Evolutionary conservation across 768 basidiomycete species (phyloP), one percentile per base, ranked within the genome.

Genomic region (Clavaria fumosa): DNA sequence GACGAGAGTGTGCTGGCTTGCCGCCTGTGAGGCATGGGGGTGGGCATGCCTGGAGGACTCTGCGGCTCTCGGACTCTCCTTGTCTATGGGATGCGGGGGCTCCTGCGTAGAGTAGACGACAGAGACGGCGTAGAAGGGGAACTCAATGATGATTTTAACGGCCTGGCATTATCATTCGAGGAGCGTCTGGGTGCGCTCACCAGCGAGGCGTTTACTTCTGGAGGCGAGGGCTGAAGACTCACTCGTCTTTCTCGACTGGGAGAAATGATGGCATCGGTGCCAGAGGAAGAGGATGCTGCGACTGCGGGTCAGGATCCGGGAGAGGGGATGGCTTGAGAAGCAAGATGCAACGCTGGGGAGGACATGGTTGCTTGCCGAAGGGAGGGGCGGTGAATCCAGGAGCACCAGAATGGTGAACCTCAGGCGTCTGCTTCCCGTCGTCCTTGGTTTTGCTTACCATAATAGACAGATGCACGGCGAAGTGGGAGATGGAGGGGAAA

Each of bases 321-420:
- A 23, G 73, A 70, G 35, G 69, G 66, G 35, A 65, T 49, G 23
- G 69, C 60, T 55, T 69, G 66, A 19, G 73, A 72, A 35, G 69
- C 69, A 39, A 77, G 64, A 48, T 78, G 75, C 31, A 85, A 55
- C 20, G 75, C 67, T 37, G 82, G 81, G 15, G 79, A 80, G 40
- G 81, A 84, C 63, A 78, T 66, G 33, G 82, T 79, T 26, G 70
- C 81, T 43, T 67, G 68, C 39, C 72, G 67, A 43, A 82, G 56
- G 24, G 78, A 79, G 31, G 79, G 31, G 72, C 64, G 43, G 67
- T 58, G 59, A 71, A 82, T 52, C 63, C 32, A 28, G 26, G 35
- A 31, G 39, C 20, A 35, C 34, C 34, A 20, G 34, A 27, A 34
- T 33, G 20, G 32, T 34, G 14, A 19, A 26, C 9, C 24, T 23